Evolutionary conservation across 306 rosid species (phyloP).

Genomic region (Cucumis sativus): Cucumber_9930_V3 NC_026661.2:21972501-21973000

Average conservation of each 20-base stretch:
- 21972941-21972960: no score
- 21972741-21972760: constrained; percentile 68
- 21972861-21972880: constrained; percentile 99
- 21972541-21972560: neutral
- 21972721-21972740: constrained; percentile 82
- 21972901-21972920: neutral
- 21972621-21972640: neutral
- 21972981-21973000: neutral
- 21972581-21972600: neutral
- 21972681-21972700: constrained; percentile 16
- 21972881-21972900: neutral
- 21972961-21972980: neutral
- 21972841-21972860: constrained; percentile 66
- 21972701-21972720: constrained; percentile 43
- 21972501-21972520: neutral
- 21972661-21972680: constrained; percentile 1
- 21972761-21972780: constrained; percentile 61
- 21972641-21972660: neutral
- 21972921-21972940: no score
- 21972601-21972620: neutral
- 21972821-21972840: constrained; percentile 12
- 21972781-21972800: neutral
- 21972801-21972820: neutral
- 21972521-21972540: neutral
- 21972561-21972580: neutral